phyloP scores from a whole-genome alignment of 1,284 basidiomycete genomes.

The Kalmanozyma brasiliensis region DNA sequence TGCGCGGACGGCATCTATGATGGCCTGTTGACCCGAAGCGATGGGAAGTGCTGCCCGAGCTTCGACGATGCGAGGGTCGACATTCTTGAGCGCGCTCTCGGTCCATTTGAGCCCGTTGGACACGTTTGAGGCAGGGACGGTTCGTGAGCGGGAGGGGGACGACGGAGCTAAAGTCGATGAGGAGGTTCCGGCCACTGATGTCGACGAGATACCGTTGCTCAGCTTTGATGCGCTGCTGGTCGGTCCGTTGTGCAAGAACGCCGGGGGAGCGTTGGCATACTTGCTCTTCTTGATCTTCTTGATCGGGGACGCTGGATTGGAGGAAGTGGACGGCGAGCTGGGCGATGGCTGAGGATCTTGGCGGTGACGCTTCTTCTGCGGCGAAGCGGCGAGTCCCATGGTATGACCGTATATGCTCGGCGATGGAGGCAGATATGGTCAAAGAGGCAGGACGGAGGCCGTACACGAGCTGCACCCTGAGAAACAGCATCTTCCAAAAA shows the following conservation, averaged over 20 bases:
- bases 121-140: conserved; percentile 8
- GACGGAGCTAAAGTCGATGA: conserved; percentile 8
- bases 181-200: neutral
- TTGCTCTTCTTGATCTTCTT: conserved; percentile 49
- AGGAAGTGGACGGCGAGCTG: conserved; percentile 21
- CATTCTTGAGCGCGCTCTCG: conserved; percentile 27
- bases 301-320: conserved; percentile 15
- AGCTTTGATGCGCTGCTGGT: conserved; percentile 8
- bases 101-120: conserved; percentile 23
- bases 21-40: conserved; percentile 49
- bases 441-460: too few species aligned
- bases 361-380: conserved; percentile 22
- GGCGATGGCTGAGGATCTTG: conserved; percentile 12
- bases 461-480: too few species aligned
- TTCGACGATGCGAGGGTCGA: conserved; percentile 42
- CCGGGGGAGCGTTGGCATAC: conserved; percentile 39
- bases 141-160: conserved; percentile 8
- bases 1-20: conserved; percentile 68
- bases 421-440: too few species aligned
- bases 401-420: too few species aligned
- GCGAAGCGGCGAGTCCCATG: conserved; percentile 15
- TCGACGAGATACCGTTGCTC: neutral
- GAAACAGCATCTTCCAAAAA: conserved; percentile 8
- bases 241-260: conserved; percentile 5
- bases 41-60: conserved; percentile 56